Conservation (phyloP, 208 protist species). For the Leishmania arabica region DNA sequence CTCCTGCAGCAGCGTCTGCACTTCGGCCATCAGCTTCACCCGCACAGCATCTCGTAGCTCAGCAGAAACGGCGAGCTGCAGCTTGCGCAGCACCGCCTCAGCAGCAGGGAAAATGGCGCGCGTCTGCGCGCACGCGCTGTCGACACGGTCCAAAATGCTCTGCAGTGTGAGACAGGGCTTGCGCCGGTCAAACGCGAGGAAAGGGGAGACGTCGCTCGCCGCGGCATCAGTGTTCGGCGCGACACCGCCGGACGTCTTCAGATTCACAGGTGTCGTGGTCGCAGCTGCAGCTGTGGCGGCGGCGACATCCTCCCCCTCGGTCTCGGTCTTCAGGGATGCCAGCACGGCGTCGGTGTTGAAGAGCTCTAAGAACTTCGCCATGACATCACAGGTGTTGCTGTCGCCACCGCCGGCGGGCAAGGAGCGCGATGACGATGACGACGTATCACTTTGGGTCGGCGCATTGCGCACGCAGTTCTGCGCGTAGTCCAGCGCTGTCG, state of each 20-base stretch:
- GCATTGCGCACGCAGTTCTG: slow-evolving; percentile 10
- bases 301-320: background rate
- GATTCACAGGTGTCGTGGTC: background rate
- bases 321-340: slow-evolving; percentile 8
- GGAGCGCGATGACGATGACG: background rate
- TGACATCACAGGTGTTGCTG: slow-evolving; percentile 6
- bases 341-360: slow-evolving; percentile 23
- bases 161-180: slow-evolving; percentile 23
- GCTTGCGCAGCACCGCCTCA: slow-evolving; percentile 11
- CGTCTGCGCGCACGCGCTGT: slow-evolving; percentile 10
- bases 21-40: slow-evolving; percentile 44
- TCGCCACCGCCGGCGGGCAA: background rate
- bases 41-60: slow-evolving; percentile 39
- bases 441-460: background rate
- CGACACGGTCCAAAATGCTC: slow-evolving; percentile 10
- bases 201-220: slow-evolving; percentile 1
- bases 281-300: background rate
- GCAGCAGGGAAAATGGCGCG: slow-evolving; percentile 16
- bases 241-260: background rate
- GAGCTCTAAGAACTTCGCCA: slow-evolving; percentile 31
- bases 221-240: background rate
- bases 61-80: slow-evolving; percentile 14
- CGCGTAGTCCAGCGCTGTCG: slow-evolving; percentile 26
- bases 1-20: slow-evolving; percentile 54
- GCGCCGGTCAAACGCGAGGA: slow-evolving; percentile 1